These are phyloP conservation scores for Austroboletus niveus DNA, from an alignment of 1,284 basidiomycete genomes.

Conservation along the genomic window DNA sequence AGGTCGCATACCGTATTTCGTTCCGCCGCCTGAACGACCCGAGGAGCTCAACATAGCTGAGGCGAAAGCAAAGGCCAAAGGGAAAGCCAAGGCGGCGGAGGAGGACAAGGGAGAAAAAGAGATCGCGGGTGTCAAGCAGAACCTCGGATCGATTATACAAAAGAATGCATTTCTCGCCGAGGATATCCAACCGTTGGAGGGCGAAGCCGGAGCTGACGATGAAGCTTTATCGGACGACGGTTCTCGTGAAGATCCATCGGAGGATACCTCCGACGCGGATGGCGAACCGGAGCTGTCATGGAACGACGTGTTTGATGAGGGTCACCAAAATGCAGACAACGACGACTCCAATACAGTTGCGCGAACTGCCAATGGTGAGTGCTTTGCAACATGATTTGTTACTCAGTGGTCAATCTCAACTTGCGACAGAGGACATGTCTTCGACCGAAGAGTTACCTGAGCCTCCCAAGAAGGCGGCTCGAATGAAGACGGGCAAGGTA, in stretches of 20 bases:
- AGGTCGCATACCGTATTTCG: slow-evolving; percentile 91
- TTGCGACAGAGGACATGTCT: slow-evolving; percentile 22
- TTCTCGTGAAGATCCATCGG: slow-evolving; percentile 33
- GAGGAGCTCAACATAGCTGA: slow-evolving; percentile 67
- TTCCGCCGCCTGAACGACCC: slow-evolving; percentile 72
- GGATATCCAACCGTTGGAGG: slow-evolving; percentile 63
- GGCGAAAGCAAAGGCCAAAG: slow-evolving; percentile 47
- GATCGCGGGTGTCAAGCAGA: slow-evolving; percentile 66
- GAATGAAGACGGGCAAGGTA: slow-evolving; percentile 90
- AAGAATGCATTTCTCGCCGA: slow-evolving; percentile 82
- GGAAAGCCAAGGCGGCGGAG: slow-evolving; percentile 34
- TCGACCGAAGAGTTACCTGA: slow-evolving; percentile 37
- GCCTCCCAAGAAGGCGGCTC: slow-evolving; percentile 55
- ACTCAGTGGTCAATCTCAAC: slow-evolving; percentile 1
- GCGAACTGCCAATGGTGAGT: slow-evolving; percentile 25
- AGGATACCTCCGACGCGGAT: slow-evolving; percentile 34
- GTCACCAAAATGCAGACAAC: slow-evolving; percentile 19
- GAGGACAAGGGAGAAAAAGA: slow-evolving; percentile 34
- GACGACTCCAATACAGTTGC: slow-evolving; percentile 31
- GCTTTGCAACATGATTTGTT: background rate
- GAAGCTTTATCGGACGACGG: slow-evolving; percentile 25
- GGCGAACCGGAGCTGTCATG: slow-evolving; percentile 54
- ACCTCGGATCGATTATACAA: slow-evolving; percentile 74
- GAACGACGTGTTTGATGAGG: slow-evolving; percentile 64
- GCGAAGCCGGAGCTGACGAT: slow-evolving; percentile 36